Percentiles rank a stretch among this genome's conserved stretches.
These are phyloP conservation scores for Cordyceps tenuipes DNA, from an alignment of 2,329 filamentous ascomycete genomes.

Conservation along the genomic window DNA sequence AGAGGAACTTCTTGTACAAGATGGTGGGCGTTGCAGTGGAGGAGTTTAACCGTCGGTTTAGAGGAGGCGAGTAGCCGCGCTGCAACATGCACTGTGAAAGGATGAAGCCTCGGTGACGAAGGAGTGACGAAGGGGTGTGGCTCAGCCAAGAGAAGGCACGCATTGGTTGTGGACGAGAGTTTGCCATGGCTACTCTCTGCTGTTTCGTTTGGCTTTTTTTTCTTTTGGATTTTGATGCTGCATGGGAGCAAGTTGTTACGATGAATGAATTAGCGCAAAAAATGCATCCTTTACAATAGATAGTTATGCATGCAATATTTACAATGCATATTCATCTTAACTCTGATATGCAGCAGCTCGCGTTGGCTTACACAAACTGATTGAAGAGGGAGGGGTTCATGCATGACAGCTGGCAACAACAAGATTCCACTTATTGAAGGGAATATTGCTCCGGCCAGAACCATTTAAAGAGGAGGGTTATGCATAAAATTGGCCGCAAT, in stretches of 20 bases:
- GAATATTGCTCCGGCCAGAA: too few species aligned
- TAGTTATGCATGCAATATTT: background rate
- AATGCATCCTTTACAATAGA: background rate
- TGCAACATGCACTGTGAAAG: background rate
- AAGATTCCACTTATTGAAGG: too few species aligned
- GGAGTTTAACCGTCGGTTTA: slow-evolving; percentile 57
- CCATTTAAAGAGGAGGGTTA: too few species aligned
- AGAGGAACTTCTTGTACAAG: slow-evolving; percentile 53
- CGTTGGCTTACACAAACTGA: background rate
- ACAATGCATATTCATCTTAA: background rate
- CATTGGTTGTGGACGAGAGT: background rate
- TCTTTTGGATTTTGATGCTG: background rate
- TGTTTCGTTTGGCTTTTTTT: background rate
- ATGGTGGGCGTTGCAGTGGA: slow-evolving; percentile 59
- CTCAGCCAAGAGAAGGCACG: background rate
- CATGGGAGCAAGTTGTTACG: background rate
- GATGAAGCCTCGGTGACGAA: background rate
- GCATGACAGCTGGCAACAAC: too few species aligned
- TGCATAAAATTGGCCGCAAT: too few species aligned
- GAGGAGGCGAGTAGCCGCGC: slow-evolving; percentile 25
- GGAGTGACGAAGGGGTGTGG: background rate
- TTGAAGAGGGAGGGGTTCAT: too few species aligned
- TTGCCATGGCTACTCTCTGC: background rate
- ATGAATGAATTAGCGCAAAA: background rate
- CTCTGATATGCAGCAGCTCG: background rate